phyloP scores from a whole-genome alignment of 2,329 filamentous ascomycete species.

The Neoarthrinium moseri region DNA sequence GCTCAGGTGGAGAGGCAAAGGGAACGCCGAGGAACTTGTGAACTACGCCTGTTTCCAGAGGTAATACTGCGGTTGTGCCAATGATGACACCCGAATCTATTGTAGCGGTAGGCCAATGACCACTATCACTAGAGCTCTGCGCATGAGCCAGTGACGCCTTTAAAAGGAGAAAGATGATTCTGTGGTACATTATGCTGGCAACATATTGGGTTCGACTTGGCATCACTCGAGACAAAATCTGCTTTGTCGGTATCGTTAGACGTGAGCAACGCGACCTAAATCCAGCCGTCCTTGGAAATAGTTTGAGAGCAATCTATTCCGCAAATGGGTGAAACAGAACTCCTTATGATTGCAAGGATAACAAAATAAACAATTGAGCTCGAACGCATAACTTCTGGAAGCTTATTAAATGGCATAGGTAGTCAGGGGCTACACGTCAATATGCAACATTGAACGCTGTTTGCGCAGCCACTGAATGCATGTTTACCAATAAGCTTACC shows the following conservation, averaged over 20 bases:
- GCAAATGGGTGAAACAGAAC: not conserved
- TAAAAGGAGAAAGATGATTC: not conserved
- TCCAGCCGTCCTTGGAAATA: not conserved
- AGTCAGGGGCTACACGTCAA: not conserved
- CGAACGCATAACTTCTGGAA: not conserved
- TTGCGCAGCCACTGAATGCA: too few relatives aligned
- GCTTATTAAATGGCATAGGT: not conserved
- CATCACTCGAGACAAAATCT: not conserved
- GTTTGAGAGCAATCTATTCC: not conserved
- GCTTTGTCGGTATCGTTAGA: not conserved
- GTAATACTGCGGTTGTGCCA: not conserved
- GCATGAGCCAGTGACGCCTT: not conserved
- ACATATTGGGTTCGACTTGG: not conserved
- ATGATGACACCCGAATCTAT: conserved; percentile 3
- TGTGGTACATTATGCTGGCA: not conserved
- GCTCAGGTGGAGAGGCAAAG: not conserved
- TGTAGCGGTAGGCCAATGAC: not conserved
- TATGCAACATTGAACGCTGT: not conserved
- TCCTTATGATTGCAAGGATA: not conserved
- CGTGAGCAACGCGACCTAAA: too few relatives aligned
- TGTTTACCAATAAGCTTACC: not conserved
- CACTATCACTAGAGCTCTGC: not conserved
- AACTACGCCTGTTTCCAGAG: not conserved
- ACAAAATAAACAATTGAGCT: not conserved
- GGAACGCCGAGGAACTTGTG: conserved; percentile 3